These are phyloP conservation scores for Omphalotus guepiniiformis DNA, from an alignment of 768 basidiomycete genomes.

Conservation along the genomic window DNA sequence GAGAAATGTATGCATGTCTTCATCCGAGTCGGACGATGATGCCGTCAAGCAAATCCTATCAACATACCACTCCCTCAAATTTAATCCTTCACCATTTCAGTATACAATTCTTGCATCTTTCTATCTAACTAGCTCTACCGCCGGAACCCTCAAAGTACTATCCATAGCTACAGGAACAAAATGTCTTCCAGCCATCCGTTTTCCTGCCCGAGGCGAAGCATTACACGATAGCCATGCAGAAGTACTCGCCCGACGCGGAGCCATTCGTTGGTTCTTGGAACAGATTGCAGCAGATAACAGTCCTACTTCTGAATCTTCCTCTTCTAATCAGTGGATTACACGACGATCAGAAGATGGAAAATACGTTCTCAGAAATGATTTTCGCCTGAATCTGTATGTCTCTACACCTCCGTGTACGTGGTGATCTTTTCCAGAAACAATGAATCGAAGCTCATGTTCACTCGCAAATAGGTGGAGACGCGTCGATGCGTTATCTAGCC, in stretches of 20 bases:
- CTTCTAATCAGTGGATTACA: conserved; percentile 41
- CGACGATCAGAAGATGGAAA: conserved; percentile 26
- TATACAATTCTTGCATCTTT: conserved; percentile 68
- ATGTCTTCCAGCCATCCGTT: conserved; percentile 61
- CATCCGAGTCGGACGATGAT: no score
- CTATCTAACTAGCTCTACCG: conserved; percentile 24
- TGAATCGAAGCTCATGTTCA: conserved; percentile 8
- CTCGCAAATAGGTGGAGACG: conserved; percentile 70
- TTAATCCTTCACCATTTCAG: conserved; percentile 49
- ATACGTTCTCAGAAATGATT: conserved; percentile 42
- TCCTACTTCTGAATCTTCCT: no score
- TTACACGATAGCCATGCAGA: conserved; percentile 93
- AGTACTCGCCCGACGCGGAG: conserved; percentile 79
- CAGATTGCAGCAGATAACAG: conserved; percentile 46
- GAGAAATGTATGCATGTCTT: no score
- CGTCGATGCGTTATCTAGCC: conserved; percentile 78
- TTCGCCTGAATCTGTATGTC: conserved; percentile 66
- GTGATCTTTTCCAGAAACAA: conserved; percentile 5
- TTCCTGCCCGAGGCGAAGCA: conserved; percentile 69
- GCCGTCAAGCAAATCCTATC: no score
- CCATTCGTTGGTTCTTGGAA: conserved; percentile 74
- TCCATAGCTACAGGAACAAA: conserved; percentile 83
- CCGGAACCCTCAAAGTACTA: conserved; percentile 45
- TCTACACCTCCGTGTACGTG: conserved; percentile 52
- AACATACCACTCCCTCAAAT: no score